Conservation (phyloP, 1,139 yeast species). For the Lodderomyces parapsilosis region DNA sequence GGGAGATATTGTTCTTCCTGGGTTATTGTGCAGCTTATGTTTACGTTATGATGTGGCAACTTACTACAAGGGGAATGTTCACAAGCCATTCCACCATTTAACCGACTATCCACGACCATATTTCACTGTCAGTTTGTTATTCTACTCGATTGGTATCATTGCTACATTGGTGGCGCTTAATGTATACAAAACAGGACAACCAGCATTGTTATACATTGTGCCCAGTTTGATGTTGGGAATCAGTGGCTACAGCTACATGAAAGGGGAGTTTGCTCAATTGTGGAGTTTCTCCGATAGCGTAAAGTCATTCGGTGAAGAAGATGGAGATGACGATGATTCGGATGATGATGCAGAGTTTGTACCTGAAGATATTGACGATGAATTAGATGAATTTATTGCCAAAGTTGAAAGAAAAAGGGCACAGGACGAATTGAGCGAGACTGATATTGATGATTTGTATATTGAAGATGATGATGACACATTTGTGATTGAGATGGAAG, state of each 20-base stretch:
- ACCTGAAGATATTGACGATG: conserved; percentile 10
- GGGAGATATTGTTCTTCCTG: conserved; percentile 65
- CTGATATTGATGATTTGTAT: conserved; percentile 18
- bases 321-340: conserved; percentile 14
- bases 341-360: conserved; percentile 17
- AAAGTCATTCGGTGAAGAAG: conserved; percentile 13
- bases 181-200: conserved; percentile 52
- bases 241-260: conserved; percentile 4
- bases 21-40: conserved; percentile 47
- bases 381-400: conserved; percentile 8
- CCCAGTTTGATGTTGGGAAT: conserved; percentile 31
- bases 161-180: conserved; percentile 42
- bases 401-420: conserved; percentile 7
- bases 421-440: conserved; percentile 8
- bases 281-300: conserved; percentile 27
- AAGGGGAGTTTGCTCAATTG: conserved; percentile 41
- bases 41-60: conserved; percentile 48
- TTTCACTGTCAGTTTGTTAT: conserved; percentile 39
- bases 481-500: conserved; percentile 4
- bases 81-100: conserved; percentile 36
- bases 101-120: conserved; percentile 42
- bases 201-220: conserved; percentile 63
- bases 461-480: conserved; percentile 19
- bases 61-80: conserved; percentile 24
- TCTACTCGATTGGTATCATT: conserved; percentile 46